Conservation (phyloP, 345 rosid genomes). For the Eucalyptus regnans region DNA sequence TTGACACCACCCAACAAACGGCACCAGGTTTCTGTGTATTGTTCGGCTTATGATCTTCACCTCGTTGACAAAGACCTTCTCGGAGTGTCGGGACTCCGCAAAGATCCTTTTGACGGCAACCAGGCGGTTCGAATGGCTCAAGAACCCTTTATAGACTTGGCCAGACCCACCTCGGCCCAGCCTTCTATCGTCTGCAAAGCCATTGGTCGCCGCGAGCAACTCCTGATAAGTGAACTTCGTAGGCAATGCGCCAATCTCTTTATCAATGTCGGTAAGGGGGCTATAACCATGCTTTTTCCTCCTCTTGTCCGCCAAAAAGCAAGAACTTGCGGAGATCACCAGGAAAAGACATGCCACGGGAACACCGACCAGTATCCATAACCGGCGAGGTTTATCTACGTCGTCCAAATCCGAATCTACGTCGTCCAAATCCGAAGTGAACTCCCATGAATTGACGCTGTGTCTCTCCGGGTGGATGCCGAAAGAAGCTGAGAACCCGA, state of each 20-base stretch:
- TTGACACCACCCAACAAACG: neutral
- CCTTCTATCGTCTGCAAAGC: neutral
- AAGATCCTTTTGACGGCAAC: neutral
- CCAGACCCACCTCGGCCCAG: neutral
- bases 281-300: too few species aligned
- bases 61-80: neutral
- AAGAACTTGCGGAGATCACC: too few species aligned
- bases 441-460: too few species aligned
- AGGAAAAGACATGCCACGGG: too few species aligned
- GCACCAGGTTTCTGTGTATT: neutral
- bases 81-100: neutral
- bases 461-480: too few species aligned
- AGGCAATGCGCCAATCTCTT: neutral
- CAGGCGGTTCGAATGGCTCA: accelerated
- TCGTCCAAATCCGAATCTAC: too few species aligned
- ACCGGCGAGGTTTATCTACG: too few species aligned
- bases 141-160: neutral
- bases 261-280: neutral
- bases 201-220: neutral
- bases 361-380: too few species aligned
- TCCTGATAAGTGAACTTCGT: neutral
- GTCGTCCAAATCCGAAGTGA: too few species aligned
- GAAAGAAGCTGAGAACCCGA: too few species aligned
- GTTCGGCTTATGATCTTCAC: neutral
- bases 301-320: too few species aligned